These are phyloP conservation scores for Caloboletus inedulis DNA, from an alignment of 1,284 basidiomycete species.

Conservation along the genomic window DNA sequence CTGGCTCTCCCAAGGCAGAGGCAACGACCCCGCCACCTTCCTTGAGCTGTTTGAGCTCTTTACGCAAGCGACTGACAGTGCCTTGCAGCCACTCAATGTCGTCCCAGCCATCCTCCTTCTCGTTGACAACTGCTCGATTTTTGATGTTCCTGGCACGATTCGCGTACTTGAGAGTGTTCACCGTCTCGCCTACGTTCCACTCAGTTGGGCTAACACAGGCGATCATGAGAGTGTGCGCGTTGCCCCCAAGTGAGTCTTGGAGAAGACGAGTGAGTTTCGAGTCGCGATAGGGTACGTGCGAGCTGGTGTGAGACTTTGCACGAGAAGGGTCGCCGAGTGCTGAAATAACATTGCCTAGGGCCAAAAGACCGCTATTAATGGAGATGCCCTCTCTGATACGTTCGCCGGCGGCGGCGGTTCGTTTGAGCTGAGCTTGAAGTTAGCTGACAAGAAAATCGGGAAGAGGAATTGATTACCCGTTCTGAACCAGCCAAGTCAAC, in stretches of 20 bases:
- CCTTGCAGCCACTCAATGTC: constrained; percentile 95
- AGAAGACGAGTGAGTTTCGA: constrained; percentile 92
- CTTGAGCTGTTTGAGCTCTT: constrained; percentile 76
- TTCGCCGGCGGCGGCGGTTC: constrained; percentile 90
- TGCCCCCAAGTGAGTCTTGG: constrained; percentile 98
- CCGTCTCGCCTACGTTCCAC: constrained; percentile 92
- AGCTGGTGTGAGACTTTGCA: constrained; percentile 69
- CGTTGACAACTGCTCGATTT: constrained; percentile 89
- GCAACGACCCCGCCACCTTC: constrained; percentile 47
- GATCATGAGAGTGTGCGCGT: constrained; percentile 98
- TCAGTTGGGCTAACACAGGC: constrained; percentile 96
- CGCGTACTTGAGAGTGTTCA: constrained; percentile 98
- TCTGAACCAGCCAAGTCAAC: constrained; percentile 98
- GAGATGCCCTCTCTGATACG: constrained; percentile 97
- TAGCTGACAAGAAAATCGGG: constrained; percentile 12
- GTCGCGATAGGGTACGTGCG: constrained; percentile 95
- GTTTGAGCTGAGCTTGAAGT: constrained; percentile 63
- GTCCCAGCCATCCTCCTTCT: constrained; percentile 97
- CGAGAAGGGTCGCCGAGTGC: constrained; percentile 92
- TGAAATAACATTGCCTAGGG: constrained; percentile 97
- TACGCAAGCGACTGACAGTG: constrained; percentile 79
- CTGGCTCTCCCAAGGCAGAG: constrained; percentile 26
- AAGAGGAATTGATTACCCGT: constrained; percentile 53
- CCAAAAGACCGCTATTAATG: constrained; percentile 95
- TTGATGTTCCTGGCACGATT: constrained; percentile 98